phyloP scores from a whole-genome alignment of 2,329 filamentous ascomycete species.

The Arthrobotrys megalospora region DNA sequence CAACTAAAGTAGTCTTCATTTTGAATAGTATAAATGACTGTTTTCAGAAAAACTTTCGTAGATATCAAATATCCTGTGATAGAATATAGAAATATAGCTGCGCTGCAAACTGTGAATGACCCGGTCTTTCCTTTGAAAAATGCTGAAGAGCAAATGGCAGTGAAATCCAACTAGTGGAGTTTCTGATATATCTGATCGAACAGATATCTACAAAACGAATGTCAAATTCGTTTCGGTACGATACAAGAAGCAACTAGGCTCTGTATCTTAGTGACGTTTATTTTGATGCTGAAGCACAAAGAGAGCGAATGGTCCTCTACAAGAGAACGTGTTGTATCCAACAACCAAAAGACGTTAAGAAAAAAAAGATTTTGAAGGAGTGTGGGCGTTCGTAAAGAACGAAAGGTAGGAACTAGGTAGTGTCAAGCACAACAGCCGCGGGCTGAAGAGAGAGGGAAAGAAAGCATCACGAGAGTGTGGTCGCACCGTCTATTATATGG shows the following conservation, averaged over 20 bases:
- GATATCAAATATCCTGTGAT: slow-evolving; percentile 15
- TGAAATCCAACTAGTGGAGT: slow-evolving; percentile 55
- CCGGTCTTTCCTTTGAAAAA: slow-evolving; percentile 41
- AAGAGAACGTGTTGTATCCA: slow-evolving; percentile 61
- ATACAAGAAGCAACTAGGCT: slow-evolving; percentile 60
- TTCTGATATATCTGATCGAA: slow-evolving; percentile 55
- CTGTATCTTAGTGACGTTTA: slow-evolving; percentile 43
- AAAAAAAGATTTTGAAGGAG: slow-evolving; percentile 38
- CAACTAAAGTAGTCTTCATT: slow-evolving; percentile 63
- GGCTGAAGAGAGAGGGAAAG: slow-evolving; percentile 47
- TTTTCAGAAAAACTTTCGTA: slow-evolving; percentile 27
- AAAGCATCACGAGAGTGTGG: slow-evolving; percentile 24
- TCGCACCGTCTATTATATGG: slow-evolving; percentile 38
- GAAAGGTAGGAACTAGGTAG: slow-evolving; percentile 50
- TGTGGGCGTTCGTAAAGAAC: slow-evolving; percentile 57
- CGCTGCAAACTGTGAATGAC: slow-evolving; percentile 46
- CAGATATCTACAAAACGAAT: slow-evolving; percentile 59
- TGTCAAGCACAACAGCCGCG: slow-evolving; percentile 60
- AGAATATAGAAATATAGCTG: slow-evolving; percentile 55
- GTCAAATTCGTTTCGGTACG: slow-evolving; percentile 58
- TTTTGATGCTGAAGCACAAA: slow-evolving; percentile 38
- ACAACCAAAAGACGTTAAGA: slow-evolving; percentile 48
- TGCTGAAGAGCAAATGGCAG: slow-evolving; percentile 37
- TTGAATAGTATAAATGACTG: slow-evolving; percentile 31
- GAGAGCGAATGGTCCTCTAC: slow-evolving; percentile 56